These are phyloP conservation scores for Porcisia deanei DNA, from an alignment of 208 protist genomes.

Conservation along the genomic window DNA sequence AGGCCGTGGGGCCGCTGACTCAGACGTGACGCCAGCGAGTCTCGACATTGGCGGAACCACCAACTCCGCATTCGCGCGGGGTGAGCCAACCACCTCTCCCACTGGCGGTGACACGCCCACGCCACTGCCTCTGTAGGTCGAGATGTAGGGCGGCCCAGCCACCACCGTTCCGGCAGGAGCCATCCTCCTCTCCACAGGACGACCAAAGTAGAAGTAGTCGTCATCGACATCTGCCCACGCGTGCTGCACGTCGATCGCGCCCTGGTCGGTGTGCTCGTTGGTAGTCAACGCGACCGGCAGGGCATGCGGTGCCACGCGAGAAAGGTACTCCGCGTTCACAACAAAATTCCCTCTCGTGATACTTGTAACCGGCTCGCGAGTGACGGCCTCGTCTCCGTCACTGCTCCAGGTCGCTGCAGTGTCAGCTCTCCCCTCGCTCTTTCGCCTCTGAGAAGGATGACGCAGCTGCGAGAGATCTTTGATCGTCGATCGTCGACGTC, in stretches of 20 bases:
- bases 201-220: slow-evolving; percentile 89
- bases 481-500: slow-evolving; percentile 32
- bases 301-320: slow-evolving; percentile 11
- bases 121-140: not conserved
- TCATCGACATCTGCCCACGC: slow-evolving; percentile 61
- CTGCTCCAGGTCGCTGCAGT: not conserved
- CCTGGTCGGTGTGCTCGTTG: not conserved
- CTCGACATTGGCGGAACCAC: slow-evolving; percentile 1
- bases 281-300: not conserved
- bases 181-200: slow-evolving; percentile 8
- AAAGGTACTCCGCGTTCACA: slow-evolving; percentile 55
- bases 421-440: not conserved
- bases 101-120: slow-evolving; percentile 48
- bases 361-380: slow-evolving; percentile 39
- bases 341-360: slow-evolving; percentile 60
- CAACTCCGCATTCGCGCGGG: slow-evolving; percentile 36
- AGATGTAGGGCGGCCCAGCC: slow-evolving; percentile 16
- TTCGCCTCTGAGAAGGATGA: slow-evolving; percentile 5
- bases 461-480: slow-evolving; percentile 31
- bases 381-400: not conserved
- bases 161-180: not conserved
- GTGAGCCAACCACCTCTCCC: slow-evolving; percentile 37
- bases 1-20: not conserved
- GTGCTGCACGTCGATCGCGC: not conserved
- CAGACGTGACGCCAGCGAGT: not conserved